A percentile compares a stretch with the other conserved stretches of the same genome.
phyloP scores from a whole-genome alignment of 139 green algal genomes.

The Micractinium conductrix region DNA sequence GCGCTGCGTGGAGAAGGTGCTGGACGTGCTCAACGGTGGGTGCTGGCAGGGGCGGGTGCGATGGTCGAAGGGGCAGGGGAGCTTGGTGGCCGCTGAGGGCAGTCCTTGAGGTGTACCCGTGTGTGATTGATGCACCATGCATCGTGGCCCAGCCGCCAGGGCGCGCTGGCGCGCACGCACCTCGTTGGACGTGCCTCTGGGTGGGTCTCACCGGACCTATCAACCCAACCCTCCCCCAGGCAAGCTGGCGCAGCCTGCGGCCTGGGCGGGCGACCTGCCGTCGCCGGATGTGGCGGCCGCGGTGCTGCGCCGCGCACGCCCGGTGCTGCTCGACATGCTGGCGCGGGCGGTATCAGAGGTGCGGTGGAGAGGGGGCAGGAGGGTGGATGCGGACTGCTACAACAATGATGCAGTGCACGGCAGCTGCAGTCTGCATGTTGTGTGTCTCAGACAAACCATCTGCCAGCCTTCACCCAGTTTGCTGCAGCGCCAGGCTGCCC shows the following conservation, averaged over 20 bases:
- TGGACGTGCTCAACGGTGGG: conserved; percentile 32
- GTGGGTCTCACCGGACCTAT: too few species aligned
- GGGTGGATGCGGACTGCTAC: background rate
- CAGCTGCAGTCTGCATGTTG: background rate
- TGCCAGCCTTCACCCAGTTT: too few species aligned
- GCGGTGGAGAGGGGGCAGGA: background rate
- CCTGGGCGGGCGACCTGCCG: conserved; percentile 30
- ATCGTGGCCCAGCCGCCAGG: too few species aligned
- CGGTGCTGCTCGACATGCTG: conserved; percentile 30
- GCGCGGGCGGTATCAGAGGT: conserved; percentile 13
- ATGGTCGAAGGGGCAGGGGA: background rate
- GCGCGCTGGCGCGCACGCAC: too few species aligned
- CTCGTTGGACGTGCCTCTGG: too few species aligned
- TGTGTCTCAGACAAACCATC: too few species aligned
- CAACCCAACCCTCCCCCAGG: too few species aligned
- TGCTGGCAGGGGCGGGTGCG: background rate
- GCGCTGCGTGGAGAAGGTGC: conserved; percentile 36
- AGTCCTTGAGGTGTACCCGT: too few species aligned
- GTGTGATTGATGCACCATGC: too few species aligned
- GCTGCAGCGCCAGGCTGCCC: too few species aligned
- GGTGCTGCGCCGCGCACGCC: background rate
- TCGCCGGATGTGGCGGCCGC: background rate
- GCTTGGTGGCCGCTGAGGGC: too few species aligned
- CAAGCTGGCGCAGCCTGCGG: background rate
- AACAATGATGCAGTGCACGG: background rate